Conservation (phyloP, 768 basidiomycete genomes). For the Phylloporus sp. region DNA sequence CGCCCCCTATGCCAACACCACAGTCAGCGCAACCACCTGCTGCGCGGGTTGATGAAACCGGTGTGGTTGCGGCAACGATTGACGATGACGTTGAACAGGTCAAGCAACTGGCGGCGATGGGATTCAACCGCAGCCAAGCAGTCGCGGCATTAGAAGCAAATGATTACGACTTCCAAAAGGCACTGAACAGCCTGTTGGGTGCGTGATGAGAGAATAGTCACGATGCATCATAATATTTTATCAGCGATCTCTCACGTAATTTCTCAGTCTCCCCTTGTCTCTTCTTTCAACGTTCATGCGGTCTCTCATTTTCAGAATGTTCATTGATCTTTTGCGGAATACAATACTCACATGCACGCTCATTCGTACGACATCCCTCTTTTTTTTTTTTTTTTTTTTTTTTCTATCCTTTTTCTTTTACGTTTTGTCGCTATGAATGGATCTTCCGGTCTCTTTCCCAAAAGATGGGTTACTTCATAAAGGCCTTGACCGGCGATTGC, state of each 20-base stretch:
- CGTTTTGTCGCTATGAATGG: constrained; percentile 9
- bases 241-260: constrained; percentile 20
- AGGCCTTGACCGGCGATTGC: neutral
- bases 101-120: constrained; percentile 83
- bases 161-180: constrained; percentile 77
- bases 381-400: constrained; percentile 2
- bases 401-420: neutral
- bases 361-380: constrained; percentile 20
- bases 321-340: constrained; percentile 22
- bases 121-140: constrained; percentile 80
- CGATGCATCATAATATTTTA: constrained; percentile 12
- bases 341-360: constrained; percentile 29
- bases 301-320: constrained; percentile 17
- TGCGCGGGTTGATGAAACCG: constrained; percentile 45
- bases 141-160: constrained; percentile 80
- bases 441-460: constrained; percentile 11
- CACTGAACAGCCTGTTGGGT: constrained; percentile 71
- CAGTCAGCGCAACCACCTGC: constrained; percentile 34
- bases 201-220: constrained; percentile 11
- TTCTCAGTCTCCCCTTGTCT: neutral
- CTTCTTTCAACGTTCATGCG: neutral
- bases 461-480: neutral
- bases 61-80: constrained; percentile 43
- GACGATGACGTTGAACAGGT: constrained; percentile 76
- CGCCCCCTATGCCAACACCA: constrained; percentile 40